Percentiles rank a stretch among this genome's conserved stretches.
These are phyloP conservation scores for Torulaspora globosa DNA, from an alignment of 1,139 yeast genomes.

Conservation along the genomic window DNA sequence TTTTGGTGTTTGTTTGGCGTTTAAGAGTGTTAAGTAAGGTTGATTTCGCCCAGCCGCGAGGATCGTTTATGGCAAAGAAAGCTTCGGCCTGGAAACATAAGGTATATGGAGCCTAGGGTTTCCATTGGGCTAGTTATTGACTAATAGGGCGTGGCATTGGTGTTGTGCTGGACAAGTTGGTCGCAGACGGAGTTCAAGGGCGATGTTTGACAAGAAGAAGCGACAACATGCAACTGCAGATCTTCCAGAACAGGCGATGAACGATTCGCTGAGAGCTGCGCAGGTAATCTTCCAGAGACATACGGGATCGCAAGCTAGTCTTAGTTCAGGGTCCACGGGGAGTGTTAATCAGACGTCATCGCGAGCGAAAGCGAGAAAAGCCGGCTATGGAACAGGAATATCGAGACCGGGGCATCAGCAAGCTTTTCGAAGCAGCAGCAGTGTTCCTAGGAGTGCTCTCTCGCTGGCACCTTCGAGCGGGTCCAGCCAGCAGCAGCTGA, in stretches of 20 bases:
- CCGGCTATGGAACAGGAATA: neutral
- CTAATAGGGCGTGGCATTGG: neutral
- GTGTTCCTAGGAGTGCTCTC: neutral
- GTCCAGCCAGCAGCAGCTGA: conserved; percentile 5
- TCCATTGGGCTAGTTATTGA: neutral
- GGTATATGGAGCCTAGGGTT: neutral
- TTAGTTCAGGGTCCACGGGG: conserved; percentile 2
- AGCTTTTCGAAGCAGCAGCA: neutral
- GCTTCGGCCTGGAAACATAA: neutral
- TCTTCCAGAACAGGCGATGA: conserved; percentile 15
- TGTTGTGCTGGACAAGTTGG: neutral
- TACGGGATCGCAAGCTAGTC: conserved; percentile 10
- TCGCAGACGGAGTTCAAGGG: neutral
- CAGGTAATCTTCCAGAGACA: conserved; percentile 23
- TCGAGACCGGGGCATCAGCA: conserved; percentile 1
- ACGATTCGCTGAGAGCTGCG: conserved; percentile 22
- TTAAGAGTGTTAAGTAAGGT: neutral
- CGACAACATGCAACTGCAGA: conserved; percentile 11
- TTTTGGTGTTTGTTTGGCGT: conserved; percentile 1
- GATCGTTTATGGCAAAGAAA: conserved; percentile 5
- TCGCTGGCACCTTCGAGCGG: conserved; percentile 3
- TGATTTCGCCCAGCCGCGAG: conserved; percentile 5
- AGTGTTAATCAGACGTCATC: neutral
- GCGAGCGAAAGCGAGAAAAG: conserved; percentile 1
- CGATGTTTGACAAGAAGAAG: conserved; percentile 12